Conservation (phyloP, 2,329 filamentous ascomycete species). For the Fusarium denticulatum region DNA sequence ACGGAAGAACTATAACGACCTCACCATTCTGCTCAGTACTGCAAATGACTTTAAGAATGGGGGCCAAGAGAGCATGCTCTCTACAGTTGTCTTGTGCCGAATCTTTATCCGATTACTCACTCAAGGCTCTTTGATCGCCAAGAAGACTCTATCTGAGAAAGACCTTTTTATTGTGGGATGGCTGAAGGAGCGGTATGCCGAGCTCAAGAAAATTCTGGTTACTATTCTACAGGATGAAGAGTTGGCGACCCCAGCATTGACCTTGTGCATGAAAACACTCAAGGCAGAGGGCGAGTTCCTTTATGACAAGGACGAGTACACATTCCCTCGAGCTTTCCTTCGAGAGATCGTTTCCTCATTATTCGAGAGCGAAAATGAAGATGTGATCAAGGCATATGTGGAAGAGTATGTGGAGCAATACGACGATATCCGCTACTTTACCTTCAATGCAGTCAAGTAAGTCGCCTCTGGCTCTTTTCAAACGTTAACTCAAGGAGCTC, state of each 20-base stretch:
- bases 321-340: conserved; percentile 76
- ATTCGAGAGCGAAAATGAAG: conserved; percentile 65
- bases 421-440: conserved; percentile 87
- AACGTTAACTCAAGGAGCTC: too few species aligned
- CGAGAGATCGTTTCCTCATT: conserved; percentile 70
- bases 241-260: conserved; percentile 76
- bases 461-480: conserved; percentile 49
- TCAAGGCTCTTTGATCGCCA: conserved; percentile 74
- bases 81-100: conserved; percentile 83
- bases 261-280: conserved; percentile 82
- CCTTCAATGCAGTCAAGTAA: conserved; percentile 78
- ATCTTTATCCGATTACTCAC: conserved; percentile 86
- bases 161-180: conserved; percentile 79
- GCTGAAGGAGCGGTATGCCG: conserved; percentile 78
- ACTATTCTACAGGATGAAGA: conserved; percentile 69
- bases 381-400: conserved; percentile 76
- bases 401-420: conserved; percentile 82
- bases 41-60: conserved; percentile 59
- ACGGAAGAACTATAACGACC: conserved; percentile 91
- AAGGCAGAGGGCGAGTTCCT: conserved; percentile 79
- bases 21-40: conserved; percentile 73
- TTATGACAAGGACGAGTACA: conserved; percentile 69
- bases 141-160: conserved; percentile 73
- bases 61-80: conserved; percentile 68
- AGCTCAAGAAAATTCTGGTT: conserved; percentile 74